Evolutionary conservation across 495 filamentous ascomycete species (phyloP).

Genomic region (Aspergillus mulundensis): DNA sequence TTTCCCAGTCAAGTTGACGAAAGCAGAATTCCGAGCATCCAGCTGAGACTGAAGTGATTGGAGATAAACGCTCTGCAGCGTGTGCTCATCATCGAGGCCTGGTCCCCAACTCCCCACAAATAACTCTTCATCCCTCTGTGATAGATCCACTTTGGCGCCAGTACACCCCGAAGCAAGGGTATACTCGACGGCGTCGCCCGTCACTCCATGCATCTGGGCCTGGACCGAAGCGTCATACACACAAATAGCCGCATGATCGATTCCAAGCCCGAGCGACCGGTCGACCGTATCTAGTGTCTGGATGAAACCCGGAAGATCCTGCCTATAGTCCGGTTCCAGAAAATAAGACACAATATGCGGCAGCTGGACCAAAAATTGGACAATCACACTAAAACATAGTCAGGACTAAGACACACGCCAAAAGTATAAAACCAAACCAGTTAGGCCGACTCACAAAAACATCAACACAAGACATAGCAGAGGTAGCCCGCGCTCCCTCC

Average conservation of each 20-base stretch:
- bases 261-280: conserved; percentile 16
- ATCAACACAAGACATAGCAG: conserved; percentile 27
- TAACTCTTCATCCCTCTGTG: conserved; percentile 50
- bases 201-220: conserved; percentile 48
- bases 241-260: conserved; percentile 39
- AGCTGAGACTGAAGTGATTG: conserved; percentile 58
- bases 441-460: conserved; percentile 30
- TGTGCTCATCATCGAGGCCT: conserved; percentile 50
- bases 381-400: conserved; percentile 11
- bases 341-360: conserved; percentile 16
- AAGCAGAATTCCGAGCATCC: conserved; percentile 45
- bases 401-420: background rate
- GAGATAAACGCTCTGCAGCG: conserved; percentile 61
- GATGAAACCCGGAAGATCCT: conserved; percentile 7
- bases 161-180: conserved; percentile 51
- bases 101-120: conserved; percentile 56
- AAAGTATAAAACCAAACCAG: too few species aligned
- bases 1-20: background rate
- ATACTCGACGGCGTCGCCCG: conserved; percentile 51
- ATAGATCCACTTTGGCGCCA: conserved; percentile 74
- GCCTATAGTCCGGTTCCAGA: conserved; percentile 2
- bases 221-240: conserved; percentile 72
- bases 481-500: conserved; percentile 24
- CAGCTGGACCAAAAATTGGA: conserved; percentile 21
- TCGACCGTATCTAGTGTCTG: conserved; percentile 17